phyloP scores from a whole-genome alignment of 106 monocot species.

The Agapanthus africanus region DNA sequence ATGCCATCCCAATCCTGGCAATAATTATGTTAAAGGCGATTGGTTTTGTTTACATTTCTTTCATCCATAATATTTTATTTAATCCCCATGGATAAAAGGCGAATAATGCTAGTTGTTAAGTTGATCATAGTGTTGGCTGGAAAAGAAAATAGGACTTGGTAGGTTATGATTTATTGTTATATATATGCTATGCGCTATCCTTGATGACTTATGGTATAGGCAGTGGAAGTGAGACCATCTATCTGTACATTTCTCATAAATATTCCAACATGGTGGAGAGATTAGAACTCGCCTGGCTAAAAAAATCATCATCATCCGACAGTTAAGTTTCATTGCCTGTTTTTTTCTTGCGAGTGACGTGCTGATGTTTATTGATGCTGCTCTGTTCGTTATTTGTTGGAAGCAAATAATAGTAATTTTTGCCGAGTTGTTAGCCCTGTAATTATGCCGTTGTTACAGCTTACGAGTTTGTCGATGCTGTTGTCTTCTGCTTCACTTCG shows the following conservation, averaged over 20 bases:
- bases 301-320: too few species aligned
- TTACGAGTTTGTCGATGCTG: too few species aligned
- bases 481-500: too few species aligned
- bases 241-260: constrained; percentile 12
- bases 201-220: not conserved
- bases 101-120: constrained; percentile 15
- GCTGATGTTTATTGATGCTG: too few species aligned
- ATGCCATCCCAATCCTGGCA: constrained; percentile 32
- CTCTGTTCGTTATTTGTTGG: too few species aligned
- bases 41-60: not conserved
- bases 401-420: too few species aligned
- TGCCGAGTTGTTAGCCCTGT: too few species aligned
- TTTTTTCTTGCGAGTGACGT: too few species aligned
- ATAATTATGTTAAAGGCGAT: constrained; percentile 40
- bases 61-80: constrained; percentile 1
- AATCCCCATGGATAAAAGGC: not conserved
- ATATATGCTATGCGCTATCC: not conserved
- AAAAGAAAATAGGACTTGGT: constrained; percentile 5
- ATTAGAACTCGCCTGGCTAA: too few species aligned
- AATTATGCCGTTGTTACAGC: too few species aligned
- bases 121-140: constrained; percentile 9
- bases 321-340: too few species aligned
- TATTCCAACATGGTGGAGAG: constrained; percentile 8
- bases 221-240: constrained; percentile 1
- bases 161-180: constrained; percentile 22